Evolutionary conservation across 2,329 filamentous ascomycete genomes (phyloP), one percentile per base, ranked within the genome.

Genomic region (Aspergillus puulaauensis): DNA sequence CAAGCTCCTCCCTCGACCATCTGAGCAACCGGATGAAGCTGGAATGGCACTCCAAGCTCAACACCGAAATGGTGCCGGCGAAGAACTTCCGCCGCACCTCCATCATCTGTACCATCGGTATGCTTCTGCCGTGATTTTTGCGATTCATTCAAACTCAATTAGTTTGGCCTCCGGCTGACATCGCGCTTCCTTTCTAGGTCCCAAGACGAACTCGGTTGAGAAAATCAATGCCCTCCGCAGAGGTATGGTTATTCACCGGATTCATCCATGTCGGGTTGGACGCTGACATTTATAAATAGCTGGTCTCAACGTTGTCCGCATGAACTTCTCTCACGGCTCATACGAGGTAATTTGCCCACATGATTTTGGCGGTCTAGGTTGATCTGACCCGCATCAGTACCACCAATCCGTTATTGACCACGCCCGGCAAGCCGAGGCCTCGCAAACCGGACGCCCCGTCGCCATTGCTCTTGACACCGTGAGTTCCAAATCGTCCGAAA

Each of bases 401-500:
- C 93, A 96, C 82, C 91, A 98, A 84, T 93, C 91, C 63, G 95
- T 99, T 75, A 97, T 99, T 73, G 91, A 99, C 83, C 88, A 99
- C 81, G 86, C 93, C 68, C 91, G 92, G 73, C 85, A 90, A 74
- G 95, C 95, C 65, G 93, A 96, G 82, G 86, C 83, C 73, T 76
- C 81, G 59, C 86, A 92, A 79, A 72, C 83, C 27, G 95, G 95
- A 66, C 91, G 95, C 66, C 95, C 93, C 68, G 82, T 99, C 64
- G 95, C 93, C 74, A 97, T 99, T 82, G 95, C 95, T 68, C 89
- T 99, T 61, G 88, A 89, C 74, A 89, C 86, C 66, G 81, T 90
- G 86, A 73, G 89, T 83, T 54, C 31, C 82, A 83, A 31, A 5
- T 11, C 3, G 19, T 27, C 54, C 55, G 15, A n/a, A 6, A 12